phyloP scores from a whole-genome alignment of 208 protist genomes.

The Wallacemonas sp. region DNA sequence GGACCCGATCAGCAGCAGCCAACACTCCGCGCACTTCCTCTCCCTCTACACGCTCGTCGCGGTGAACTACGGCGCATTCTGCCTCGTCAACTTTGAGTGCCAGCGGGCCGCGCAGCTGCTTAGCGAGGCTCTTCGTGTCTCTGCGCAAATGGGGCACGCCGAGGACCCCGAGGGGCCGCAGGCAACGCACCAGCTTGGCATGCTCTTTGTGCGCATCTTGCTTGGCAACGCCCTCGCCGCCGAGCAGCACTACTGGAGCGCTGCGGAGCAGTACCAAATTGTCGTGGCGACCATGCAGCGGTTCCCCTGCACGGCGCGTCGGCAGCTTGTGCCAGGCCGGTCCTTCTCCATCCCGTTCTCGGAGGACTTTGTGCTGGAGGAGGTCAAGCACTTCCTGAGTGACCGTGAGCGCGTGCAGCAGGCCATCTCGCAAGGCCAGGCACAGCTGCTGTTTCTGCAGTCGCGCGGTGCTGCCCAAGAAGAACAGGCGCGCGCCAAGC shows the following conservation, averaged over 20 bases:
- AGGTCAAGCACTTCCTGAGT: constrained; percentile 46
- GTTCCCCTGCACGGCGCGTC: constrained; percentile 32
- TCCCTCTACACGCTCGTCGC: constrained; percentile 58
- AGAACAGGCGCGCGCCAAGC: constrained; percentile 28
- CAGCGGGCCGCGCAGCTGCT: constrained; percentile 39
- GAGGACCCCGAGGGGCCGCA: not conserved
- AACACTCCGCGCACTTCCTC: constrained; percentile 23
- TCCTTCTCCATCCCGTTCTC: constrained; percentile 24
- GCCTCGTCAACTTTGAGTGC: constrained; percentile 54
- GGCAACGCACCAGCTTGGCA: constrained; percentile 11
- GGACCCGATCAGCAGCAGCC: constrained; percentile 21
- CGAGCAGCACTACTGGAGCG: constrained; percentile 57
- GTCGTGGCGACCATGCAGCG: constrained; percentile 31
- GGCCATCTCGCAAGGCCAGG: constrained; percentile 52
- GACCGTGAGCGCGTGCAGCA: constrained; percentile 31
- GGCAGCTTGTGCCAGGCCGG: constrained; percentile 56
- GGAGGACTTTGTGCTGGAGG: constrained; percentile 48
- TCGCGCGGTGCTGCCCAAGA: constrained; percentile 24
- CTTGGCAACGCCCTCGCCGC: constrained; percentile 69
- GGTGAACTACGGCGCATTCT: constrained; percentile 72
- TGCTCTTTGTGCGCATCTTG: constrained; percentile 62
- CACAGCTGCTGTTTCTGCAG: constrained; percentile 36
- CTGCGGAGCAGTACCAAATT: constrained; percentile 51
- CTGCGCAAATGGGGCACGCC: constrained; percentile 1
- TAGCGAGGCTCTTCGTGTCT: constrained; percentile 36